Base-by-base conservation (phyloP, 148 eudicot genomes). In the Chenopodium quinoa region DNA sequence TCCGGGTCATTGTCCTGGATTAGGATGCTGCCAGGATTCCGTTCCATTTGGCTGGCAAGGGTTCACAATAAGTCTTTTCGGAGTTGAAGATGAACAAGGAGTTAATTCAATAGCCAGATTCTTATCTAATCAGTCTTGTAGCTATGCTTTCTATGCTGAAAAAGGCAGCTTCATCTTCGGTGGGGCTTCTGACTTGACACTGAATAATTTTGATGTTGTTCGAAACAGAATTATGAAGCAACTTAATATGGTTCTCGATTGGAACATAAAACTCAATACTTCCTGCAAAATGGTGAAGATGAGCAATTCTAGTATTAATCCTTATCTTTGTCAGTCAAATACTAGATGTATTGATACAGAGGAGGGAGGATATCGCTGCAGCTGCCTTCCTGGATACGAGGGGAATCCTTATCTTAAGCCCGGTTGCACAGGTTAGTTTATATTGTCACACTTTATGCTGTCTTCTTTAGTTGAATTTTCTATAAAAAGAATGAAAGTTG, bases 381-480 rank as follows among this genome's bases (percentile, higher is more conserved):
- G 58, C 14, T 89, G 90, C 80, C 32, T 40, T 17, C 32, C 80
- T 14, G 90, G 90, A 8, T 89, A 84, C 22, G 83, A 82, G 86
- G 91, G 88, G 67, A 89, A 87, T 81, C 87, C 90, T 48, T 87
- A 89, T 65, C 87, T 87, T 48, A 34, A 40, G 71, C 75, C 79
- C 25, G 82, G 82, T 32, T 89, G 87, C 79, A 81, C 67, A 72
- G 88, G 91, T 3, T 3, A 34, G 32, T 31, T 31, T 31, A 31
- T 31, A 31, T 31, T 31, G 4, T 52, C 56, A 52, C 4, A 3
- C 1, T 56, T 56, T 3, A 3, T 14, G 22, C 16, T 12, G 17
- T 5, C 16, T 22, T 56, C 62, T 56, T 56, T 14, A 14, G 17
- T 56, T 22, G 3, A 17, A 14, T 4, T 56, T 23, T 7, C 7